Base-by-base conservation (phyloP, 352 stramenopile genomes). In the Phytophthora megakarya region DNA sequence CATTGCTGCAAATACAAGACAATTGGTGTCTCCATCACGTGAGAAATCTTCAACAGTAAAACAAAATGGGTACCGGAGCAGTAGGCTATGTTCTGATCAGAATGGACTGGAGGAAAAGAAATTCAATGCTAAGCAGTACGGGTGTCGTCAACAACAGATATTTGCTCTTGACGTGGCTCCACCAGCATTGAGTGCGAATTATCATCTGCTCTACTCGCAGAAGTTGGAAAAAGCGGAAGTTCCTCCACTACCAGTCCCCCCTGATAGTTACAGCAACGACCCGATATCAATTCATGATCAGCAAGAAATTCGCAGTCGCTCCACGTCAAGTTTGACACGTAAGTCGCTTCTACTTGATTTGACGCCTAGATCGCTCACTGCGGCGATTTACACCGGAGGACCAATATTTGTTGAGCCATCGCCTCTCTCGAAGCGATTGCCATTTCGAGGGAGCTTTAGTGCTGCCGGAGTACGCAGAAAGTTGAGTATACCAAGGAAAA, bases 391-490 rank as follows among this genome's bases (percentile, higher is more conserved):
- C 40, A 63, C 65, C 15, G 57, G 53, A 13, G 44, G 62, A 12
- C 61, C 69, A 3, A 55, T 75, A 5, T 85, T 88, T 48, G 72
- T 87, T 2, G 76, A 83, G 33, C 76, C 78, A 18, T 86, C 78
- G 5, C 72, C 78, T 10, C 48, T 86, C 11, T 50, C 56, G 3
- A 82, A 83, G 45, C 69, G 80, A 3, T 69, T 84, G 57, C 26
- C 58, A 18, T 59, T 46, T 15, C 67, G 61, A 67, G 67, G 70
- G 26, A 70, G 57, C 19, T 63, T 52, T 19, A 84, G 72, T 16
- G 75, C 70, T 18, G 57, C 55, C 25, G 65, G 72, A 5, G 47
- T 71, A 2, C 70, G 55, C 7, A 69, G 60, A n/a, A 69, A 60
- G 1, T 32, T 81, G 3, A 64, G 40, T 21, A 40, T 47, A 1